These are phyloP conservation scores for Torulaspora globosa DNA, from an alignment of 1,139 yeast species.

Conservation along the genomic window DNA sequence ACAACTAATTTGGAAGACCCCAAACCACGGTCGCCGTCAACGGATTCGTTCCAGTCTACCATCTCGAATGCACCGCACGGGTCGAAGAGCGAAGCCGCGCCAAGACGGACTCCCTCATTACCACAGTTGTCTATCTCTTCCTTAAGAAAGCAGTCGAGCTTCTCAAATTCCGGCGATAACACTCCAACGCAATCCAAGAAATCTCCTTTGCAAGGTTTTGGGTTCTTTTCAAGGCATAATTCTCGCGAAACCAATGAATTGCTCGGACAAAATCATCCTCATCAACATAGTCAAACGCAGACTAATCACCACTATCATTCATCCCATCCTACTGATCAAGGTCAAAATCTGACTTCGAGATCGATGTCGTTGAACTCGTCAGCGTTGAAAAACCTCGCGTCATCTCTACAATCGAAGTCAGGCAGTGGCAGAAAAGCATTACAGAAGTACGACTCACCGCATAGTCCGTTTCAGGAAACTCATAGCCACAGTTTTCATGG, in stretches of 20 bases:
- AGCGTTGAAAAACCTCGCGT: conserved; percentile 35
- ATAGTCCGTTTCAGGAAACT: conserved; percentile 22
- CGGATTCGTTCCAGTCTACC: conserved; percentile 6
- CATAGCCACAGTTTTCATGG: conserved; percentile 9
- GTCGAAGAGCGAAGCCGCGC: conserved; percentile 23
- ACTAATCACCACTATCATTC: conserved; percentile 13
- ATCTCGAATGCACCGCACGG: conserved; percentile 9
- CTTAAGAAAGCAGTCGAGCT: conserved; percentile 30
- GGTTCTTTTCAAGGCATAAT: conserved; percentile 31
- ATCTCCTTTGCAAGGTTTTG: conserved; percentile 35
- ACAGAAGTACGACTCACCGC: conserved; percentile 40
- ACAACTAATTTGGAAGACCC: conserved; percentile 1
- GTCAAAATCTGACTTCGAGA: conserved; percentile 21
- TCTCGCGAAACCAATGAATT: conserved; percentile 27
- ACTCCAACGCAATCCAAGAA: conserved; percentile 27
- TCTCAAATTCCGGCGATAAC: conserved; percentile 18
- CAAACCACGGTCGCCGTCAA: conserved; percentile 4
- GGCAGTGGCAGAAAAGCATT: conserved; percentile 43
- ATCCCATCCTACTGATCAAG: conserved; percentile 13
- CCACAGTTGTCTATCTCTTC: conserved; percentile 32
- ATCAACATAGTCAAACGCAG: conserved; percentile 16
- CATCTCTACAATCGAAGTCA: conserved; percentile 36
- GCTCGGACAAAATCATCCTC: conserved; percentile 7
- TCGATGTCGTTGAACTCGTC: conserved; percentile 38
- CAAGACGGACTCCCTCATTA: conserved; percentile 30